Evolutionary conservation across 129 eudicot genomes (phyloP), one percentile per base, ranked within the genome.

Genomic region (Lactuca saligna): DNA sequence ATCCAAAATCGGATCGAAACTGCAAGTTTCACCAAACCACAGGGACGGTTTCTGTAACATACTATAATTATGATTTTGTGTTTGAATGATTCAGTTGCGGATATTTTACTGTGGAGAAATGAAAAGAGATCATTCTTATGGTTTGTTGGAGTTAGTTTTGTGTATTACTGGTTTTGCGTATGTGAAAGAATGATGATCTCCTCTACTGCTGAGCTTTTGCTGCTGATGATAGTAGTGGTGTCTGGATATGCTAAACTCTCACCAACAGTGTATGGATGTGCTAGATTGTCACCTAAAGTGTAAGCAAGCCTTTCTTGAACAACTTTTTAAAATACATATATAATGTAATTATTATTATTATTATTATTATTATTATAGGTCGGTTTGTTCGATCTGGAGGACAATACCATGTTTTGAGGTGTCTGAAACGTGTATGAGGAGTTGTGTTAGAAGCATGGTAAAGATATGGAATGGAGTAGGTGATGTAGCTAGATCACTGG

Each of bases 31-130:
- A 42, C 49, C 3, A 42, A 42, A 42, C 3, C 29, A 25, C 1
- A 25, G 1, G 29, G 29, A 25, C 29, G 0, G 29, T 25, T 25
- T 25, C 49, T 35, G 38, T 35, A 35, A 34, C 2, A 1, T 34
- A 34, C 1, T 4, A 1, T 5, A 34, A 4, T 35, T 35, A 35
- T 4, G 0, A 3, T 4, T 4, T 35, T 35, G 6, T 35, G 38
- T 35, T 35, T 35, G 9, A 42, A 42, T 9, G 7, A 56, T 75
- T 82, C 96, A 92, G 98, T 92, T 86, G 87, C 98, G 33, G 87
- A 92, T 54, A 79, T 92, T 68, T 82, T 92, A 69, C 82, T 89
- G 39, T 92, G 98, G 98, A 86, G 91, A 64, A 85, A 92, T 83
- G 96, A 92, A 78, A 88, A 64, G 86, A 90, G 71, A 71, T 82